Evolutionary conservation across 2,329 filamentous ascomycete genomes (phyloP).

Genomic region (Thielaviopsis euricoi): DNA sequence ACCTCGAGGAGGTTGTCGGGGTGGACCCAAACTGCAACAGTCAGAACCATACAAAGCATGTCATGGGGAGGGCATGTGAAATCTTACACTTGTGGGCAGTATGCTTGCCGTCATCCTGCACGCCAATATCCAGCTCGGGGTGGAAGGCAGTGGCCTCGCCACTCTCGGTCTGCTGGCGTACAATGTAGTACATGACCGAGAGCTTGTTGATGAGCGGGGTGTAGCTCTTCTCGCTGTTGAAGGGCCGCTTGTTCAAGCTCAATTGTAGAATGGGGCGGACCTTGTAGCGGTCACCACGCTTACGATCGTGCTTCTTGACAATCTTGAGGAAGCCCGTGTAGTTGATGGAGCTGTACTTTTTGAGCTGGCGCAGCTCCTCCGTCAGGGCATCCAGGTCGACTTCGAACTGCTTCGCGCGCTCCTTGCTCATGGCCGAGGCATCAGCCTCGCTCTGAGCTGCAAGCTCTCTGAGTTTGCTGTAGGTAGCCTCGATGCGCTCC

Average conservation of each 20-base stretch:
- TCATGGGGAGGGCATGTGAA: neutral
- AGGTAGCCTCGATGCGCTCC: constrained; percentile 35
- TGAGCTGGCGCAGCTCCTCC: constrained; percentile 79
- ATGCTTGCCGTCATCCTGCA: constrained; percentile 38
- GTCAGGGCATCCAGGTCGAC: constrained; percentile 73
- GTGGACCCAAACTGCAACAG: constrained; percentile 68
- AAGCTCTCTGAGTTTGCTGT: constrained; percentile 63
- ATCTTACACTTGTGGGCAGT: constrained; percentile 69
- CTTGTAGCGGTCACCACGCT: constrained; percentile 70
- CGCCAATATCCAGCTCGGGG: constrained; percentile 23
- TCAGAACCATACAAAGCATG: constrained; percentile 17
- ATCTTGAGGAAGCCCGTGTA: constrained; percentile 97
- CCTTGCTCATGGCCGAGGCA: constrained; percentile 27
- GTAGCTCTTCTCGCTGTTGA: constrained; percentile 85
- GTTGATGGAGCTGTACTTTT: constrained; percentile 90
- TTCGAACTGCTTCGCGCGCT: constrained; percentile 53
- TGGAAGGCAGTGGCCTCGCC: constrained; percentile 21
- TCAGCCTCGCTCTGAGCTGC: constrained; percentile 47
- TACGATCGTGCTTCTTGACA: constrained; percentile 96
- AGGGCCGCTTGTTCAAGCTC: constrained; percentile 70
- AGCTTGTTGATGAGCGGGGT: constrained; percentile 77
- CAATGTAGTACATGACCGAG: constrained; percentile 90
- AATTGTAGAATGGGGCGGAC: constrained; percentile 86
- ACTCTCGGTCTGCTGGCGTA: constrained; percentile 66
- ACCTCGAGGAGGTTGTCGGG: constrained; percentile 90